Conservation (phyloP, 331 rosid genomes). For the Stylosanthes scabra region DNA sequence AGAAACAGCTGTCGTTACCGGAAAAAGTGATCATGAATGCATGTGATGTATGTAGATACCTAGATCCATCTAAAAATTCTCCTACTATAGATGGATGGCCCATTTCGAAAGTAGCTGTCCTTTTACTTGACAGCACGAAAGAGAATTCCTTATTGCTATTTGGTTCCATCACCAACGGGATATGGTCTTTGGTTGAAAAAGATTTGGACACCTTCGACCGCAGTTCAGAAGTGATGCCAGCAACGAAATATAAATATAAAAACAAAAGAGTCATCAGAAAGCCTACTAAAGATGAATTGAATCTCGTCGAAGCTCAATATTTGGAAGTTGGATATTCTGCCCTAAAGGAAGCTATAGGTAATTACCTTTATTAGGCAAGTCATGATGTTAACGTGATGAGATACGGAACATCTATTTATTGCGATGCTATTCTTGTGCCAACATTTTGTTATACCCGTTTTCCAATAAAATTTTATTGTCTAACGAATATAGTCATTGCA, state of each 20-base stretch:
- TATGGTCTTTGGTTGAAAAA: constrained; percentile 82
- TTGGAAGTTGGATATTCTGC: constrained; percentile 75
- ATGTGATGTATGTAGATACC: constrained; percentile 61
- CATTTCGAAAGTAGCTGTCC: constrained; percentile 74
- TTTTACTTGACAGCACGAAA: constrained; percentile 65
- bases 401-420: constrained; percentile 5
- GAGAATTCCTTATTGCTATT: constrained; percentile 67
- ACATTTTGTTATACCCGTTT: constrained; percentile 11
- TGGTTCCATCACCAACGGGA: constrained; percentile 64
- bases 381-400: constrained; percentile 25
- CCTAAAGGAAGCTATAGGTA: constrained; percentile 77
- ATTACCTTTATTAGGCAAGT: not conserved
- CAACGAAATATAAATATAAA: constrained; percentile 41
- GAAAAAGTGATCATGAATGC: constrained; percentile 78
- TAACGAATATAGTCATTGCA: constrained; percentile 7
- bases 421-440: constrained; percentile 23
- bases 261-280: constrained; percentile 59
- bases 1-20: constrained; percentile 66
- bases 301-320: constrained; percentile 47
- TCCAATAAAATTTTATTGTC: constrained; percentile 14
- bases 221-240: constrained; percentile 48
- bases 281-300: constrained; percentile 51
- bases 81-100: constrained; percentile 81
- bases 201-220: constrained; percentile 46
- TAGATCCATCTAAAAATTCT: constrained; percentile 65